These are phyloP conservation scores for Bipolaris bicolor DNA, from an alignment of 2,329 filamentous ascomycete genomes.

Conservation along the genomic window DNA sequence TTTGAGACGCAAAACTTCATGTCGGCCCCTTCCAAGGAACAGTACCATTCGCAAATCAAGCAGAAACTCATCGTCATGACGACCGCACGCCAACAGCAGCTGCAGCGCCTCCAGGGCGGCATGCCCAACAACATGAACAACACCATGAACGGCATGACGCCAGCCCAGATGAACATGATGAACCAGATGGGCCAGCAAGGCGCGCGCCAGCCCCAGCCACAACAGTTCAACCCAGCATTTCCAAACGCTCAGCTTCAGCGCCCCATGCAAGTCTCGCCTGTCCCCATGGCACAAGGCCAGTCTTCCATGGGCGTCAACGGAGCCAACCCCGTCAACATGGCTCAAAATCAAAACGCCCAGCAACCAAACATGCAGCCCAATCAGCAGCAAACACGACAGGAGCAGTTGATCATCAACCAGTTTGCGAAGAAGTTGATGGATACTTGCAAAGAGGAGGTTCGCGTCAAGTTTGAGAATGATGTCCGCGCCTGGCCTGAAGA, in stretches of 20 bases:
- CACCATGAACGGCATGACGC: slow-evolving; percentile 39
- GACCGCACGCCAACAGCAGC: slow-evolving; percentile 36
- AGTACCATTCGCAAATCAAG: slow-evolving; percentile 40
- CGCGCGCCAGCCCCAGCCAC: slow-evolving; percentile 49
- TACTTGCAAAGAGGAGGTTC: slow-evolving; percentile 56
- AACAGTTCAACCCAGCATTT: slow-evolving; percentile 52
- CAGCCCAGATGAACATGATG: slow-evolving; percentile 47
- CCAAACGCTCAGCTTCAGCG: slow-evolving; percentile 57
- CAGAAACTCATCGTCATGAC: slow-evolving; percentile 39
- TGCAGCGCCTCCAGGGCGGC: slow-evolving; percentile 33
- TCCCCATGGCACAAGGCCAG: slow-evolving; percentile 47
- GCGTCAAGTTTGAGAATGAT: slow-evolving; percentile 51
- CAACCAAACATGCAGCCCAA: slow-evolving; percentile 42
- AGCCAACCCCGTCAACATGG: slow-evolving; percentile 22
- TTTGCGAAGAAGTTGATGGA: slow-evolving; percentile 56
- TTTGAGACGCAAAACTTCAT: slow-evolving; percentile 41
- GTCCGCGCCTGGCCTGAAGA: slow-evolving; percentile 55
- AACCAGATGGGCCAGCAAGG: slow-evolving; percentile 44
- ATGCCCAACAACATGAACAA: slow-evolving; percentile 32
- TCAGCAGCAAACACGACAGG: slow-evolving; percentile 27
- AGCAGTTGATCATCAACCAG: slow-evolving; percentile 48
- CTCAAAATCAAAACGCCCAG: slow-evolving; percentile 37
- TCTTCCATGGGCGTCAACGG: slow-evolving; percentile 44
- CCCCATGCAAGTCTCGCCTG: slow-evolving; percentile 58
- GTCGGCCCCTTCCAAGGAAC: slow-evolving; percentile 36